Base-by-base conservation (phyloP, 106 monocot genomes). In the Narthecium ossifragum region DNA sequence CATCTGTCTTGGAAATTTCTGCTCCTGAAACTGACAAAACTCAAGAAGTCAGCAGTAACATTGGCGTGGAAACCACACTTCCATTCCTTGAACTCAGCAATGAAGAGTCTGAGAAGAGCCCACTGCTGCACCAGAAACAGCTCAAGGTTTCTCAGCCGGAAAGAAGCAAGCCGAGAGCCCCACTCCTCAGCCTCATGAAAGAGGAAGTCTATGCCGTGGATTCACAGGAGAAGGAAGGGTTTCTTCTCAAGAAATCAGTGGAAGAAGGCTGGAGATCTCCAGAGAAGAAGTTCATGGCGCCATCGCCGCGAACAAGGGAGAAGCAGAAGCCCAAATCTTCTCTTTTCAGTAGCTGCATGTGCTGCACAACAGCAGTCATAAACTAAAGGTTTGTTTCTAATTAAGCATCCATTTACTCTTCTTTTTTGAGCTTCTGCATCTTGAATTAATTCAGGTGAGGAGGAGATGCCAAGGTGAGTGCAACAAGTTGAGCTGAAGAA, bases 291-390 rank as follows among this genome's bases (percentile, higher is more conserved):
- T 20, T 38, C 37, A 49, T 47, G 18, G 46, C 46, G 27, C 34
- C 47, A 33, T 55, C 45, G 12, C 38, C 46, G n/a, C 53, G 18
- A 28, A 26, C 24, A 9, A 43, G 32, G 25, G 60, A 38, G 59
- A 70, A 70, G 17, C 70, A 52, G 52, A 70, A 61, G 70, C 21
- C 53, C 10, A 61, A 45, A 53, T 53, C 60, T 31, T 61, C 70
- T 10, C 31, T 70, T 59, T 70, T 70, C 26, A 25, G 53, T 59
- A 70, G 18, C 33, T 70, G 61, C 53, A 70, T 70, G 53, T 70
- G 70, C 45, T 70, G 61, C 22, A 53, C 52, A 30, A 70, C 70
- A 41, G 32, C 58, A 41, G 32, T 50, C 29, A 59, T 31, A 51
- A 59, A 59, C 14, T 59, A 34, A 68, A 8, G 49, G 21, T 23